Conservation (phyloP, 192 early-diverging fungal species). For the Neocallimastix lanati region DNA sequence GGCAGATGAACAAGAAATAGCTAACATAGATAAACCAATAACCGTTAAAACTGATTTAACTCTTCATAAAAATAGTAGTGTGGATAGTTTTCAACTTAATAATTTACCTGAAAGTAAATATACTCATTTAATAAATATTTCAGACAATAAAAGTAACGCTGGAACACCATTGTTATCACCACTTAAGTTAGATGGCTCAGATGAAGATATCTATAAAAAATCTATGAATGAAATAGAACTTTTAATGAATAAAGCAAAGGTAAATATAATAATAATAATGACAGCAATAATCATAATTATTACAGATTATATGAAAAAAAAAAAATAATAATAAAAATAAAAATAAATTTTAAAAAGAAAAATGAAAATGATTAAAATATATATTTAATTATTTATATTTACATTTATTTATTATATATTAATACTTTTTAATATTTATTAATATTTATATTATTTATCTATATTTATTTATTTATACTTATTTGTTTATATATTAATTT, state of each 20-base stretch:
- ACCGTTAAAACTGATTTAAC: background rate
- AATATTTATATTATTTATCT: no score
- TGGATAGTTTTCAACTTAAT: background rate
- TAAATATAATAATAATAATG: no score
- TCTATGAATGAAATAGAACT: background rate
- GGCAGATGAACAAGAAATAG: background rate
- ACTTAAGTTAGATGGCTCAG: background rate
- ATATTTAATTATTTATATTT: no score
- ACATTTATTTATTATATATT: no score
- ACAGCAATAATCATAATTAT: no score
- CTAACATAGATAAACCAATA: background rate
- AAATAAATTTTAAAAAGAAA: no score
- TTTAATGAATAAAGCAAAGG: background rate
- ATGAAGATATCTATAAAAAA: background rate
- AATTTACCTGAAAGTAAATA: background rate
- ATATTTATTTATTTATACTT: no score
- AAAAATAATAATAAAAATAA: no score
- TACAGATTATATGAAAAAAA: no score
- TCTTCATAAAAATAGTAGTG: background rate
- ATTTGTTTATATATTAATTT: no score
- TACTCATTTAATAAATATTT: background rate
- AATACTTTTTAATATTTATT: no score
- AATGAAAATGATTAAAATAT: no score
- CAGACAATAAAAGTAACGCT: background rate
- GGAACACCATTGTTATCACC: background rate